These are phyloP conservation scores for Sambucus nigra DNA, from an alignment of 129 eudicot genomes.

Conservation along the genomic window DNA sequence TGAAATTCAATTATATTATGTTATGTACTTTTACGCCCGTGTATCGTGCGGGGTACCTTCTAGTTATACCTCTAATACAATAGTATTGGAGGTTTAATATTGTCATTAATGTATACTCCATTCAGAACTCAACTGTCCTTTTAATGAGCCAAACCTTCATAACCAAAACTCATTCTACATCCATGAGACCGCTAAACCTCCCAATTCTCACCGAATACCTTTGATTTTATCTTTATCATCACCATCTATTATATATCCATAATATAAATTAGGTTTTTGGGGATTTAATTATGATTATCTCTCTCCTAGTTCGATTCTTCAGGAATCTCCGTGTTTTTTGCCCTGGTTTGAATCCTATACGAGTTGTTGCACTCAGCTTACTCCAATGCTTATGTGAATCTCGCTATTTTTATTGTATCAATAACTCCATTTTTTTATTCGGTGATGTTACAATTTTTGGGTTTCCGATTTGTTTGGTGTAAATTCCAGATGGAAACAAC, in stretches of 20 bases:
- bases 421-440: too few species aligned
- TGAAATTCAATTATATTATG: too few species aligned
- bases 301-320: constrained; percentile 22
- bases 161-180: background rate
- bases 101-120: too few species aligned
- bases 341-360: constrained; percentile 95
- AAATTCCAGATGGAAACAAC: constrained; percentile 52
- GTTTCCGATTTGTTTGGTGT: background rate
- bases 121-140: too few species aligned
- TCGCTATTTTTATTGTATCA: too few species aligned
- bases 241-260: background rate
- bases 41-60: too few species aligned
- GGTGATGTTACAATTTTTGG: background rate
- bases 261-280: constrained; percentile 4
- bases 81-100: too few species aligned
- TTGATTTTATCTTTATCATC: constrained; percentile 1
- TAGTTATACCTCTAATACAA: too few species aligned
- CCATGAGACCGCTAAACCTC: constrained; percentile 34
- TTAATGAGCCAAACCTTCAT: too few species aligned
- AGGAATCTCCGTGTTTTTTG: constrained; percentile 65
- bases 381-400: too few species aligned
- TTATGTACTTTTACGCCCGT: too few species aligned
- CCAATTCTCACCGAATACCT: constrained; percentile 9
- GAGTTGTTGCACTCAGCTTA: too few species aligned
- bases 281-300: constrained; percentile 35